These are phyloP conservation scores for Diospyros kaki DNA, from an alignment of 148 eudicot species.

Conservation along the genomic window DNA sequence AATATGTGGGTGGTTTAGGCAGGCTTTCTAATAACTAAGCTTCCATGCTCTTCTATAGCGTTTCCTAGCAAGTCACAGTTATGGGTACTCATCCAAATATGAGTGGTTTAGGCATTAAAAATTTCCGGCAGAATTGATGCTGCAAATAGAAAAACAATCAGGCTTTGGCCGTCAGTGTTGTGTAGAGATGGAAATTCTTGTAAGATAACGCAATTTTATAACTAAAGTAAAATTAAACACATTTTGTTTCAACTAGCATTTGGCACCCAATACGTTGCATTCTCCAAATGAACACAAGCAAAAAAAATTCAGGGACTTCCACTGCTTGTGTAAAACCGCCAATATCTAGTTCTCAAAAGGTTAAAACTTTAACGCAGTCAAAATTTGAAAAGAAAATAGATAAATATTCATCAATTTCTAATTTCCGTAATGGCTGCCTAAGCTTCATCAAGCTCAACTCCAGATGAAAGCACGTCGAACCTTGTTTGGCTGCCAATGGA, in stretches of 20 bases:
- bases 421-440: background rate
- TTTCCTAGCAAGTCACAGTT: background rate
- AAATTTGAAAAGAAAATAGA: background rate
- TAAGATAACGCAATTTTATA: background rate
- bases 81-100: background rate
- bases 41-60: background rate
- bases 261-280: background rate
- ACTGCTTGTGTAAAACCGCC: background rate
- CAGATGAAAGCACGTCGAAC: constrained; percentile 56
- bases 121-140: background rate
- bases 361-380: background rate
- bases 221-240: background rate
- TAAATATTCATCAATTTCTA: background rate
- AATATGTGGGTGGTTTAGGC: background rate
- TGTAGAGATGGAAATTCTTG: background rate
- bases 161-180: too few species aligned
- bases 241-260: background rate
- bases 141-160: too few species aligned
- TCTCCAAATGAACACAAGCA: background rate
- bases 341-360: background rate
- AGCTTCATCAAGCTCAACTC: constrained; percentile 24
- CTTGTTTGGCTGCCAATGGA: constrained; percentile 22
- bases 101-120: background rate
- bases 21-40: background rate
- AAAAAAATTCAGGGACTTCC: background rate